Evolutionary conservation across 202 grass and related monocot genomes (phyloP).

Genomic region (Schoenoplectus tabernaemontani): DNA sequence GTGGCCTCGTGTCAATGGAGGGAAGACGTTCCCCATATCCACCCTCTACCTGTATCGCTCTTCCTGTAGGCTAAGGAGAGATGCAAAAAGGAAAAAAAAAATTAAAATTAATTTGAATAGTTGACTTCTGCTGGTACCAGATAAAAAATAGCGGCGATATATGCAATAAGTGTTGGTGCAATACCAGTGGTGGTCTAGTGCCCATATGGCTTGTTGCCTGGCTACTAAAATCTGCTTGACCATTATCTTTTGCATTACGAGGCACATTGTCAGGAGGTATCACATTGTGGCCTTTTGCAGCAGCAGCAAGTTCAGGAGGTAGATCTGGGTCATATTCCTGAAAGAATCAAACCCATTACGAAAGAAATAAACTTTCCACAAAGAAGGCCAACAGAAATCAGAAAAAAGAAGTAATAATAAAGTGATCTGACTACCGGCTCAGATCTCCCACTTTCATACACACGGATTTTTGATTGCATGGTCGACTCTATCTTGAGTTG

Average conservation of each 20-base stretch:
- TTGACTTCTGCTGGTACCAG: conserved; percentile 4
- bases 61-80: conserved; percentile 48
- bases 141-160: conserved; percentile 16
- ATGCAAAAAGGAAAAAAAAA: neutral
- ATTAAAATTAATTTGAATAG: neutral
- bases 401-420: conserved; percentile 14
- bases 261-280: conserved; percentile 39
- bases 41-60: conserved; percentile 93
- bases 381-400: neutral
- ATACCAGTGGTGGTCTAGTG: conserved; percentile 56
- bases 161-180: conserved; percentile 7
- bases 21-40: conserved; percentile 67
- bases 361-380: conserved; percentile 18
- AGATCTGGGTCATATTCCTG: conserved; percentile 97
- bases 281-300: conserved; percentile 54
- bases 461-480: conserved; percentile 99
- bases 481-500: conserved; percentile 86
- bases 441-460: conserved; percentile 94
- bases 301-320: conserved; percentile 96
- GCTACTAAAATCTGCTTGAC: conserved; percentile 50
- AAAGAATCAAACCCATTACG: conserved; percentile 20
- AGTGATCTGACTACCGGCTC: conserved; percentile 52
- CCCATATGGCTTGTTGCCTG: conserved; percentile 53
- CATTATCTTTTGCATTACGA: conserved; percentile 50
- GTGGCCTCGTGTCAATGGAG: conserved; percentile 70